These are phyloP conservation scores for Raffaelea arxii DNA, from an alignment of 2,329 filamentous ascomycete genomes.

Conservation along the genomic window DNA sequence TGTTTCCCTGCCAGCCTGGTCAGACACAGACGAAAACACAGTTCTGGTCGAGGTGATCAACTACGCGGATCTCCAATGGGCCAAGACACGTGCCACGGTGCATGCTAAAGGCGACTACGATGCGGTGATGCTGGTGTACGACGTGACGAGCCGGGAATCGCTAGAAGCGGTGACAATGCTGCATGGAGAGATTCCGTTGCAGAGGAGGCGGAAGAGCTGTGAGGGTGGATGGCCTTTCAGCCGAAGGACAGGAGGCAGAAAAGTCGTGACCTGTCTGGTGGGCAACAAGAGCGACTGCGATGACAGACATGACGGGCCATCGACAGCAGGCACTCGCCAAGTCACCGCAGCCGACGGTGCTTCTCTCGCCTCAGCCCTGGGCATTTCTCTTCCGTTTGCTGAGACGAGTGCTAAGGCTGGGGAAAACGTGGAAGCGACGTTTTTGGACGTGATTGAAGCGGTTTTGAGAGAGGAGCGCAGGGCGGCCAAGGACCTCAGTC, in stretches of 20 bases:
- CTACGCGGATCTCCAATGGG: constrained; percentile 16
- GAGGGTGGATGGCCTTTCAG: constrained; percentile 8
- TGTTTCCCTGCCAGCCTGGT: constrained; percentile 13
- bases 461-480: constrained; percentile 11
- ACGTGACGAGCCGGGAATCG: constrained; percentile 14
- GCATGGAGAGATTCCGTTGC: constrained; percentile 15
- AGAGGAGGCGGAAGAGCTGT: constrained; percentile 9
- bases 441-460: constrained; percentile 15
- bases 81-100: constrained; percentile 12
- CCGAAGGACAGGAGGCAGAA: constrained; percentile 4
- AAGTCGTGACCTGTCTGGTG: constrained; percentile 53
- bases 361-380: constrained; percentile 52
- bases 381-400: constrained; percentile 58
- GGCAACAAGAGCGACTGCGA: constrained; percentile 58
- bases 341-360: constrained; percentile 35
- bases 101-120: constrained; percentile 17
- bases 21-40: constrained; percentile 8
- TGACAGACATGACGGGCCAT: neutral
- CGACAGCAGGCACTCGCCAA: constrained; percentile 20
- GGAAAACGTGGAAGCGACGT: constrained; percentile 58
- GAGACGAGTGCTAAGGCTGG: constrained; percentile 66
- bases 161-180: constrained; percentile 14
- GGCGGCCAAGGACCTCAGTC: neutral
- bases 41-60: constrained; percentile 21
- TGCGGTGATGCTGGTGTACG: constrained; percentile 20